These are phyloP conservation scores for Nannizzia gypsea DNA, from an alignment of 2,329 filamentous ascomycete species.

Conservation along the genomic window DNA sequence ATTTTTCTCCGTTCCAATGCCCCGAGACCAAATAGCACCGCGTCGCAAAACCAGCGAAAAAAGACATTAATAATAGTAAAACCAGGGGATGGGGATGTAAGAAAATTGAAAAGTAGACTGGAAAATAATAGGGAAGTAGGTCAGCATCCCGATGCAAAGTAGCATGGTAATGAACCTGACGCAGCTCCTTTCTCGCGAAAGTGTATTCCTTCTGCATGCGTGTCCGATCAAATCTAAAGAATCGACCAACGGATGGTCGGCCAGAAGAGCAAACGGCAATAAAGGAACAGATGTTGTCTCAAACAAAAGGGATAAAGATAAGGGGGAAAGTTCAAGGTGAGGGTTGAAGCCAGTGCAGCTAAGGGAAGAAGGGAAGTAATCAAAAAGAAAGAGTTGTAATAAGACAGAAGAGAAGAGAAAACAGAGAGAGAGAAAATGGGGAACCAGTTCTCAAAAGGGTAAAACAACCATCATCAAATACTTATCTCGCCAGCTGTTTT, in stretches of 20 bases:
- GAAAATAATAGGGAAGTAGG: background rate
- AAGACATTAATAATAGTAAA: background rate
- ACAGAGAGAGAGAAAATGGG: background rate
- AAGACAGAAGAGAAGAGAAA: background rate
- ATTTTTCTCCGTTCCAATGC: slow-evolving; percentile 3
- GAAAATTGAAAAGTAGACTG: background rate
- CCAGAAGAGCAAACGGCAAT: background rate
- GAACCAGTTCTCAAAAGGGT: too few species aligned
- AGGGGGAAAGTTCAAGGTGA: too few species aligned
- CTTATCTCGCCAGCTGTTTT: background rate
- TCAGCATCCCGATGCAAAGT: background rate
- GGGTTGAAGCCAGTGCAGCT: too few species aligned
- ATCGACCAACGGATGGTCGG: background rate
- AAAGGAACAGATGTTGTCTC: background rate
- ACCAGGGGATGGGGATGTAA: background rate
- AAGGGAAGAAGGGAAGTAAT: background rate
- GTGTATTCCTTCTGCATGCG: slow-evolving; percentile 1
- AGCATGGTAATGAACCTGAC: background rate
- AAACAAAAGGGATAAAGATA: too few species aligned
- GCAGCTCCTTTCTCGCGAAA: background rate
- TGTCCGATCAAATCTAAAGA: background rate
- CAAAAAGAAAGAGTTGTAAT: background rate
- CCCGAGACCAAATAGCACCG: background rate
- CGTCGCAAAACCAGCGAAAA: background rate
- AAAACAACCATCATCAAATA: background rate